Percentiles rank a stretch among this genome's conserved stretches.
These are phyloP conservation scores for Furcasterigmium sp. DNA, from an alignment of 2,329 filamentous ascomycete genomes.

Conservation along the genomic window DNA sequence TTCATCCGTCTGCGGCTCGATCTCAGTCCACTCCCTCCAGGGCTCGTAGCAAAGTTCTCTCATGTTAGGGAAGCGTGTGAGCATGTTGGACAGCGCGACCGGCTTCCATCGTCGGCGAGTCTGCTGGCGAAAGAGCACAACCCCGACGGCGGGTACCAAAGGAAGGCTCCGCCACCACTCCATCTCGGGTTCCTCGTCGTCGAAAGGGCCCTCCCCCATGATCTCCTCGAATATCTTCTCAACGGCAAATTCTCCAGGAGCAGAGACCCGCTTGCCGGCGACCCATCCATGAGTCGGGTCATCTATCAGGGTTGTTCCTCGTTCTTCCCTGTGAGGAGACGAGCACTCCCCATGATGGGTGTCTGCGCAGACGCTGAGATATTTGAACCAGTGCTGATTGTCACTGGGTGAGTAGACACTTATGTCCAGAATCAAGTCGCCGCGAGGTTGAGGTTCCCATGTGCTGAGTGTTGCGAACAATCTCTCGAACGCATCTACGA, in stretches of 20 bases:
- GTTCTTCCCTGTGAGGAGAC: constrained; percentile 9
- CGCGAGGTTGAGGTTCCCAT: constrained; percentile 25
- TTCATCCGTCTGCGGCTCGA: constrained; percentile 18
- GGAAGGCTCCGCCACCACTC: constrained; percentile 27
- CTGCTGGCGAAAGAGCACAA: constrained; percentile 30
- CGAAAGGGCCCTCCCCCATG: constrained; percentile 21
- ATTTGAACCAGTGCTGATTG: constrained; percentile 27
- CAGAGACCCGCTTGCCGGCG: constrained; percentile 14
- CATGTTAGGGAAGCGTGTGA: constrained; percentile 26
- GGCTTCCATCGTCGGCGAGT: constrained; percentile 28
- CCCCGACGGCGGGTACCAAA: constrained; percentile 23
- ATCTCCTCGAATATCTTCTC: constrained; percentile 19
- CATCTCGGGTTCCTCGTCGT: constrained; percentile 18
- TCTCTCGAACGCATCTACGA: constrained; percentile 20
- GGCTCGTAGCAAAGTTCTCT: constrained; percentile 32
- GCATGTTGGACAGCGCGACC: constrained; percentile 22
- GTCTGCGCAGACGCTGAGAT: constrained; percentile 19
- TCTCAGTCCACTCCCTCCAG: constrained; percentile 24
- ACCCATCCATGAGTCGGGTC: constrained; percentile 22
- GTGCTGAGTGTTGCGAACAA: constrained; percentile 23
- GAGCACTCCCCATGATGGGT: constrained; percentile 5
- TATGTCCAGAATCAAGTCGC: constrained; percentile 28
- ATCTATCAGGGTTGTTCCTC: constrained; percentile 14
- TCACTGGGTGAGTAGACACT: constrained; percentile 31
- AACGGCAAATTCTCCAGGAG: constrained; percentile 13